Conservation (phyloP, 441 rosid species). For the Isatis lusitanica region DNA sequence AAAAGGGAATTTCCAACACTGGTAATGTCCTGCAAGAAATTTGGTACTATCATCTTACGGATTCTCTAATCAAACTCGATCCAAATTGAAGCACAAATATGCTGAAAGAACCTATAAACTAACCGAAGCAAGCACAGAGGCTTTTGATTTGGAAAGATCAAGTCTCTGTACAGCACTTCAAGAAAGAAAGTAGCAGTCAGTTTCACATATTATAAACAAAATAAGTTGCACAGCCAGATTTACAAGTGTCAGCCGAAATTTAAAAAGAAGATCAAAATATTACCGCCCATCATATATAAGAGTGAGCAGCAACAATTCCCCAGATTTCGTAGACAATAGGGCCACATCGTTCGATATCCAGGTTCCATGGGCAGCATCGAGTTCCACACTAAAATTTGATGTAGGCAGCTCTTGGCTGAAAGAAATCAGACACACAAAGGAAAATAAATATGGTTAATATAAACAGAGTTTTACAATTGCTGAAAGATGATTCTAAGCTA, state of each 20-base stretch:
- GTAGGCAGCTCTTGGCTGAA: constrained; percentile 95
- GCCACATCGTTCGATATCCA: constrained; percentile 89
- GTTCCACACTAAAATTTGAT: constrained; percentile 85
- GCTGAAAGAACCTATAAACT: constrained; percentile 40
- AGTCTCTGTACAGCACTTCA: constrained; percentile 96
- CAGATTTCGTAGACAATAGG: constrained; percentile 85
- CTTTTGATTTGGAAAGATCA: constrained; percentile 96
- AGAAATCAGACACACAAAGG: constrained; percentile 28
- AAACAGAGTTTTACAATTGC: constrained; percentile 1
- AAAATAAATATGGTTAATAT: constrained; percentile 21
- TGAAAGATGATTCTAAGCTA: constrained; percentile 12
- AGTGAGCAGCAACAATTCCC: constrained; percentile 84
- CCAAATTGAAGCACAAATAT: constrained; percentile 22
- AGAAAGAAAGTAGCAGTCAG: constrained; percentile 37
- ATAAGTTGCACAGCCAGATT: constrained; percentile 1
- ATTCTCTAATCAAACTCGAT: constrained; percentile 9
- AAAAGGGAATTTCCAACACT: constrained; percentile 81
- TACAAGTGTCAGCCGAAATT: constrained; percentile 23
- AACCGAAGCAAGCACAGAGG: constrained; percentile 98
- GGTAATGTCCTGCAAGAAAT: constrained; percentile 73
- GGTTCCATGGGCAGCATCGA: constrained; percentile 92
- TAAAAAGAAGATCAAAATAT: constrained; percentile 28
- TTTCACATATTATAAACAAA: constrained; percentile 24
- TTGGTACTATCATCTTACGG: constrained; percentile 30
- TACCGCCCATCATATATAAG: constrained; percentile 98